Base-by-base conservation (phyloP, 1,284 basidiomycete genomes). In the Singerocomus rubriflavus region DNA sequence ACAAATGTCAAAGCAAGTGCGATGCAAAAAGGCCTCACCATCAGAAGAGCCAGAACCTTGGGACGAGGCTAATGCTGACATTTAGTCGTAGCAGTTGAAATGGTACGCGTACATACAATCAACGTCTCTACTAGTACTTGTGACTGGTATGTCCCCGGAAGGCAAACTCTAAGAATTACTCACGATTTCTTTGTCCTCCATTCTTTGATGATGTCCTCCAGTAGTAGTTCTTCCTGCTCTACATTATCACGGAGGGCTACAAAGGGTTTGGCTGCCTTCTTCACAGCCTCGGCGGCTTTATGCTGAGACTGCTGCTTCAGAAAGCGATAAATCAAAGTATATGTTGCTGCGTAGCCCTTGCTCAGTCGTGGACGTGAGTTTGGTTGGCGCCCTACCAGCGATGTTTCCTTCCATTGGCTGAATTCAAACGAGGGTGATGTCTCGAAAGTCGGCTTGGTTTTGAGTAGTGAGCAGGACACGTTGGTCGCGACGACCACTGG, bases 261-360 rank as follows among this genome's bases (percentile, higher is more conserved):
- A 17, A 79, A 63, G 46, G 76, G 72, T 66, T 80, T 81, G 14
- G 77, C 84, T 21, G 85, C 84, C 59, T 83, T 82, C 67, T 79
- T 82, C 45, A 85, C 70, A 0, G 83, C 82, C 46, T 78, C 72
- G 13, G 85, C 84, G 17, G 80, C 84, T 60, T 87, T 88, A 26
- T 64, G 61, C 62, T 90, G 84, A 1, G 77, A 74, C 44, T 76
- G 80, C 58, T 79, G 78, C 50, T 66, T 72, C 34, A 91, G 73
- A 68, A 91, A 91, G n/a, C 79, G 71, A 61, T 89, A 79, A 50
- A 91, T 80, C 50, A 88, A 70, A 57, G 79, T 76, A 73, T 89
- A 91, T 11, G 84, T 85, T 30, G 75, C 88, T 89, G 57, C 41
- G 10, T 34, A 12, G 54, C 36, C 6, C 27, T 11, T 29, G 35